Evolutionary conservation across 768 basidiomycete genomes (phyloP).

Genomic region (Tephrocybe sp.): DNA sequence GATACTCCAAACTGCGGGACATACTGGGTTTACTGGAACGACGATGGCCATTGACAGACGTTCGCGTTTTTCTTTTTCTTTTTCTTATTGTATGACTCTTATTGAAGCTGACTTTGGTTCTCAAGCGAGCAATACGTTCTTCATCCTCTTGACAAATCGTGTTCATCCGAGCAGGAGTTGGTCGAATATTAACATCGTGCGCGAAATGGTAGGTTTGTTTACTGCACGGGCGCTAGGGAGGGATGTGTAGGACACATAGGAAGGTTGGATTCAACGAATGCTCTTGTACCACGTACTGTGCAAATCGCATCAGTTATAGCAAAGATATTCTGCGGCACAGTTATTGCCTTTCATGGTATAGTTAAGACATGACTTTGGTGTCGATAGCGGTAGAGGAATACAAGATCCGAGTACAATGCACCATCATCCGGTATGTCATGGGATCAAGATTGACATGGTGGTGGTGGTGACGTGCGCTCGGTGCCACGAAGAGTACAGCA

Average conservation of each 20-base stretch:
- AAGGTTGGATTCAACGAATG: neutral
- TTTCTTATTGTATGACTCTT: neutral
- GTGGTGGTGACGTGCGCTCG: no score
- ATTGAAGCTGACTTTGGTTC: neutral
- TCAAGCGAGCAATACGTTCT: conserved; percentile 28
- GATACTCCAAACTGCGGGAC: conserved; percentile 23
- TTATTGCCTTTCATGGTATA: no score
- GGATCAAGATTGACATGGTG: no score
- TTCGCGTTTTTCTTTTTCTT: conserved; percentile 8
- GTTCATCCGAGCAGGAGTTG: conserved; percentile 28
- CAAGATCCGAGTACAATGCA: no score
- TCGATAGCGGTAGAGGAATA: no score
- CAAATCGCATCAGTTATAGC: no score
- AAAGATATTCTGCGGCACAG: no score
- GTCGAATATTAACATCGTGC: conserved; percentile 26
- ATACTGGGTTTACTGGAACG: conserved; percentile 26
- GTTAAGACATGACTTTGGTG: no score
- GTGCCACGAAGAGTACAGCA: no score
- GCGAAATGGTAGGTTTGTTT: conserved; percentile 20
- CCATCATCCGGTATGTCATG: no score
- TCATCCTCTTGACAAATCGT: conserved; percentile 23
- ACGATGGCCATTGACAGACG: conserved; percentile 27
- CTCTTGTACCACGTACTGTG: no score
- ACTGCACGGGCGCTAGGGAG: conserved; percentile 22
- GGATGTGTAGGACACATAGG: neutral